Evolutionary conservation across 208 protist species (phyloP).

Genomic region (Lotmaria passim): DNA sequence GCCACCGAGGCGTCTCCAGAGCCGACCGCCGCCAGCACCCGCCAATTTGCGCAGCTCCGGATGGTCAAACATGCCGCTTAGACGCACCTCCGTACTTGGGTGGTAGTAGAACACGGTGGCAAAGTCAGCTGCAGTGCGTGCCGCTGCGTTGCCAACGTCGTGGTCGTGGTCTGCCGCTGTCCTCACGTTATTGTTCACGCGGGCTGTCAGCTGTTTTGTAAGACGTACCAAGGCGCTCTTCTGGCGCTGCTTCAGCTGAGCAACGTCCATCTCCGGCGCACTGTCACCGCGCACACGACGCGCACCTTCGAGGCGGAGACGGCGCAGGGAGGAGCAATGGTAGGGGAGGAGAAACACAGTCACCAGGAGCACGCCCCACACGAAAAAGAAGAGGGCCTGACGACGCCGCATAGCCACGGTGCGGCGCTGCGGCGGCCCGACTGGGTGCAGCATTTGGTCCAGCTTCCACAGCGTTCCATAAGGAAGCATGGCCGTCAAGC

Average conservation of each 20-base stretch:
- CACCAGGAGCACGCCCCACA: slow-evolving; percentile 41
- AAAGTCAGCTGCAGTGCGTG: slow-evolving; percentile 16
- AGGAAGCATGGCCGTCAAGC: slow-evolving; percentile 40
- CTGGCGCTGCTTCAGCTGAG: slow-evolving; percentile 3
- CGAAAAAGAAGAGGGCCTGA: slow-evolving; percentile 41
- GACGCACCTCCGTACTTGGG: slow-evolving; percentile 6
- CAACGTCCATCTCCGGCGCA: slow-evolving; percentile 13
- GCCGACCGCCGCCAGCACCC: slow-evolving; percentile 17
- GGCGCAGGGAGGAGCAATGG: slow-evolving; percentile 41
- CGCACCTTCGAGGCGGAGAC: slow-evolving; percentile 23
- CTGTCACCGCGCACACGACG: slow-evolving; percentile 24
- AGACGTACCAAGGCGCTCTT: slow-evolving; percentile 20
- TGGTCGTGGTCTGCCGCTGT: not conserved
- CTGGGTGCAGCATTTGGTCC: slow-evolving; percentile 55
- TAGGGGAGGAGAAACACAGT: slow-evolving; percentile 56
- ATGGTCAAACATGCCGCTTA: slow-evolving; percentile 29
- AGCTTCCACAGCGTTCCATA: slow-evolving; percentile 63
- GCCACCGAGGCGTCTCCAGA: slow-evolving; percentile 19
- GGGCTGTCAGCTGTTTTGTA: not conserved
- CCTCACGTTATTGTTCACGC: not conserved
- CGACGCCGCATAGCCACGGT: slow-evolving; percentile 41
- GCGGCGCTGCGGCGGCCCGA: slow-evolving; percentile 30
- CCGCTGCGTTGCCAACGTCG: not conserved
- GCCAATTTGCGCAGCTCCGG: slow-evolving; percentile 16
- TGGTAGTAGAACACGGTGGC: slow-evolving; percentile 22